Conservation (phyloP, 805 yeast species). For the Clavispora santaluciae region DNA sequence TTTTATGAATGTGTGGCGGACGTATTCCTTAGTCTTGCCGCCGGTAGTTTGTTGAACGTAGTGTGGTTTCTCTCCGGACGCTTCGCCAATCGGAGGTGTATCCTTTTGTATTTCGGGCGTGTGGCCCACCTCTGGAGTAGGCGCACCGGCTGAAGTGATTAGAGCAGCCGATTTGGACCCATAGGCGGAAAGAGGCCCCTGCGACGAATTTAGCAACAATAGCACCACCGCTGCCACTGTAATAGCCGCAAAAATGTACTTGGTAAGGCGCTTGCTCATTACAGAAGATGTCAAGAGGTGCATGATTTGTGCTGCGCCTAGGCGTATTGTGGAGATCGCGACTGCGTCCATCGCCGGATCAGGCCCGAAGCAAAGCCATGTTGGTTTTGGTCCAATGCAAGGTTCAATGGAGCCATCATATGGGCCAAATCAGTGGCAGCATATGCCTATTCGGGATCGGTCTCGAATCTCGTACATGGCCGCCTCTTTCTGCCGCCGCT, state of each 20-base stretch:
- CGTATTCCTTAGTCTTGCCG: not conserved
- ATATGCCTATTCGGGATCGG: no score
- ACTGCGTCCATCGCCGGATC: no score
- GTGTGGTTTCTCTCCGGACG: no score
- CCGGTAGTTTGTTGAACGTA: not conserved
- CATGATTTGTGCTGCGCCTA: not conserved
- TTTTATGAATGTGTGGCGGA: conserved; percentile 1
- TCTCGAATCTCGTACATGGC: no score
- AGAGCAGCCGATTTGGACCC: not conserved
- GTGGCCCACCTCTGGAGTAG: not conserved
- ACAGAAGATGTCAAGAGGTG: not conserved
- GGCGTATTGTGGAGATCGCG: not conserved
- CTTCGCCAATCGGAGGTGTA: no score
- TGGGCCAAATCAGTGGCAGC: no score
- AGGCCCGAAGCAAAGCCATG: no score
- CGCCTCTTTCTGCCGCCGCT: no score
- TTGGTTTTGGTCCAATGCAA: no score
- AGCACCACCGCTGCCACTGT: not conserved
- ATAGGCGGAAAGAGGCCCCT: not conserved
- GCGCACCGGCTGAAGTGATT: not conserved
- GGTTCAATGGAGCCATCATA: no score
- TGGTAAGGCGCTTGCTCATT: not conserved
- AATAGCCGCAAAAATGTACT: not conserved
- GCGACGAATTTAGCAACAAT: not conserved
- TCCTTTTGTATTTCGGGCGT: not conserved